A percentile compares a stretch with the other conserved stretches of the same genome.
Conservation (phyloP, 176 grass and related monocot genomes). For the Oryza longistaminata region DNA sequence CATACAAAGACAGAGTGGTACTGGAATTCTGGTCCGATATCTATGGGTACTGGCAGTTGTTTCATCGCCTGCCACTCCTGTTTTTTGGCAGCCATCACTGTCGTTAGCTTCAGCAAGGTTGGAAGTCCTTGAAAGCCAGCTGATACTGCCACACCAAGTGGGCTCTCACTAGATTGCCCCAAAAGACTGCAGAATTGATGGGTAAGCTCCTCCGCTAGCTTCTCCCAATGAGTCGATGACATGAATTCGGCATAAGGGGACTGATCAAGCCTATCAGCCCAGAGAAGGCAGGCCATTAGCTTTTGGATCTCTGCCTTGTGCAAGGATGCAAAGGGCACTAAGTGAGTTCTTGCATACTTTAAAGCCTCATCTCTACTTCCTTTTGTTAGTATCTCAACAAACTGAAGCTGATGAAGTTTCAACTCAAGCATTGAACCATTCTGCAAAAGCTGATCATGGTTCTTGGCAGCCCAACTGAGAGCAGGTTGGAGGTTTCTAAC, state of each 20-base stretch:
- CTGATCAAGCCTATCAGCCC: conserved; percentile 63
- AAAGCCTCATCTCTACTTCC: conserved; percentile 56
- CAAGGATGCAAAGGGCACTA: conserved; percentile 51
- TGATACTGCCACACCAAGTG: conserved; percentile 57
- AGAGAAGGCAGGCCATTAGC: conserved; percentile 75
- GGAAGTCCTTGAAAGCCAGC: conserved; percentile 86
- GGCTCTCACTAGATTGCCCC: conserved; percentile 64
- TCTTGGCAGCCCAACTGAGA: conserved; percentile 69
- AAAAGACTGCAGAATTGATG: conserved; percentile 74
- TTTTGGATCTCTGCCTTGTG: conserved; percentile 64
- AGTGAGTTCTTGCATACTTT: conserved; percentile 59
- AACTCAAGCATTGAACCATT: conserved; percentile 77
- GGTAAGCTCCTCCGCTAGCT: conserved; percentile 63
- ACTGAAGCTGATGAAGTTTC: conserved; percentile 86
- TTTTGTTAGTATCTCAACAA: conserved; percentile 69
- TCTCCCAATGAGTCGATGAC: conserved; percentile 65
- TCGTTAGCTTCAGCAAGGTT: conserved; percentile 67
- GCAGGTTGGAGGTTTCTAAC: conserved; percentile 72
- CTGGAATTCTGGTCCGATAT: conserved; percentile 73
- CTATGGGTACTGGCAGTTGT: conserved; percentile 79
- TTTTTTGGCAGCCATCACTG: conserved; percentile 73
- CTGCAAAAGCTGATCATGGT: conserved; percentile 55
- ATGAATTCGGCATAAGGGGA: conserved; percentile 80
- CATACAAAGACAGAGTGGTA: conserved; percentile 92
- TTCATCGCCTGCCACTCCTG: conserved; percentile 95